Evolutionary conservation across 257 asterid genomes (phyloP).

Genomic region (Nicotiana knightiana): DNA sequence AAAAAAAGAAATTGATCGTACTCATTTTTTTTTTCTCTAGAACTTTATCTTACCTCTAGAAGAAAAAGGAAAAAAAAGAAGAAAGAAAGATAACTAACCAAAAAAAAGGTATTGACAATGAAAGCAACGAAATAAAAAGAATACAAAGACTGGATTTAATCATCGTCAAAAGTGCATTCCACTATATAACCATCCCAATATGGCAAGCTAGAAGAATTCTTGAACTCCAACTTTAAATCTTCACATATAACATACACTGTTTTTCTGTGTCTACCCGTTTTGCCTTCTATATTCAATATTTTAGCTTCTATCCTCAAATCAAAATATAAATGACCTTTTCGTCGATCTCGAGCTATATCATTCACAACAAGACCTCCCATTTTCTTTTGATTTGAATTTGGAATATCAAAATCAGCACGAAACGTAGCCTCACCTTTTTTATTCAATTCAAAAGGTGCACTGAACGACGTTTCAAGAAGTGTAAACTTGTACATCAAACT

Average conservation of each 20-base stretch:
- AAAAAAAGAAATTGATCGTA: too few relatives aligned
- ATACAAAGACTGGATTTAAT: background rate
- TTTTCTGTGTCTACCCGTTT: accelerated
- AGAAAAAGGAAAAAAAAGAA: background rate
- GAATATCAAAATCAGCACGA: background rate
- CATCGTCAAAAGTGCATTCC: background rate
- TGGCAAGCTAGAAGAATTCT: background rate
- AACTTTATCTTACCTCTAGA: background rate
- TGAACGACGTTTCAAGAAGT: background rate
- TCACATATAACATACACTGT: conserved; percentile 6
- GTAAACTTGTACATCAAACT: conserved; percentile 5
- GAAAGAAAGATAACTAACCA: background rate
- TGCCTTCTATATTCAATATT: background rate
- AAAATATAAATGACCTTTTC: background rate
- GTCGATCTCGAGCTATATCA: conserved; percentile 9
- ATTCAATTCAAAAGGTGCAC: background rate
- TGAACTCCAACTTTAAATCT: background rate
- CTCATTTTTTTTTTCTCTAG: too few relatives aligned
- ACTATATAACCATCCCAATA: background rate
- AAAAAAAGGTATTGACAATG: too few relatives aligned
- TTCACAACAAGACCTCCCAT: background rate
- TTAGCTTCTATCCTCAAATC: conserved; percentile 13
- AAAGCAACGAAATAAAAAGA: too few relatives aligned
- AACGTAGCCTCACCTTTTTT: background rate
- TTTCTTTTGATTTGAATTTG: background rate